Base-by-base conservation (phyloP, 306 rosid species). In the Trichosanthes cucumerina region DNA sequence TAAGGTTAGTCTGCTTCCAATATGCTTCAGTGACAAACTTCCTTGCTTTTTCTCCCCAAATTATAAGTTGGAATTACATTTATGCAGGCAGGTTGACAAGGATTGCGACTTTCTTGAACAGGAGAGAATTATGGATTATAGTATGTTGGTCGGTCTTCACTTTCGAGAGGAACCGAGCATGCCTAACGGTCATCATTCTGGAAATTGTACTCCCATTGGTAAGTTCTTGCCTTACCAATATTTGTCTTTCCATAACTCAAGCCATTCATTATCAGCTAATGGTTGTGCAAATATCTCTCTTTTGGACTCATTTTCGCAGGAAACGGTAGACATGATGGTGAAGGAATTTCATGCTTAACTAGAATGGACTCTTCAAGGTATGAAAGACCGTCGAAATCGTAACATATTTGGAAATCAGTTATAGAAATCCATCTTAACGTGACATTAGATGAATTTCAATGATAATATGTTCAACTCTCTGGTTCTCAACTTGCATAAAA, bases 51-150 rank as follows among this genome's bases (percentile, higher is more conserved):
- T n/a, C 65, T 75, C 9, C 12, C 54, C 71, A 1, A 7, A 15
- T 36, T 62, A 18, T 23, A 26, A 62, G 75, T 34, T 54, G 18
- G 54, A 52, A 44, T 39, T 80, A 56, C 23, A 66, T 85, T 31
- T 21, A 78, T 83, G 89, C 91, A 95, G 98, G 89, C 98, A 95
- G 90, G 96, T 95, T 81, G 91, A 87, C 81, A 85, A 89, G 85
- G 98, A 95, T 78, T 95, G 98, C 50, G 97, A 91, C 82, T 92
- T 95, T 82, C 97, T 95, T 64, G 97, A 95, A 81, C 97, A 92
- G 0, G 98, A 91, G 83, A 87, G 92, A 84, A 92, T 95, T 78
- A 95, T 95, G 98, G 98, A 95, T 85, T 95, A 95, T 78, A 95
- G 98, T 78, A 86, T 95, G 85, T 79, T 95, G 92, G 89, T 95